phyloP scores from a whole-genome alignment of 148 eudicot species.

The Camellia lanceoleosa region DNA sequence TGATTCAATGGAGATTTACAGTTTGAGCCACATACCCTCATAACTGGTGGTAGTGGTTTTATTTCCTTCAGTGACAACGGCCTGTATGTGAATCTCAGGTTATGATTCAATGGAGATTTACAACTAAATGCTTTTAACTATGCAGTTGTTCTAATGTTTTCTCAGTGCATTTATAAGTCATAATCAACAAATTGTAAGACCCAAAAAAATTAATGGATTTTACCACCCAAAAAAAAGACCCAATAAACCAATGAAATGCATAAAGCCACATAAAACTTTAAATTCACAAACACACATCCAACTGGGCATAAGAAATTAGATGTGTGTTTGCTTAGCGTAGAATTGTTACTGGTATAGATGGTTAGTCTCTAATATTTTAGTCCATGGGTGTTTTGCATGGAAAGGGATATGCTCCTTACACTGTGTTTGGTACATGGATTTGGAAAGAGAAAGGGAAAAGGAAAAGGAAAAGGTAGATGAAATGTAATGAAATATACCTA shows the following conservation, averaged over 20 bases:
- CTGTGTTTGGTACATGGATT: too few species aligned
- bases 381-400: too few species aligned
- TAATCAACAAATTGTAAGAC: not conserved
- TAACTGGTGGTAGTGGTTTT: conserved; percentile 32
- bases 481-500: too few species aligned
- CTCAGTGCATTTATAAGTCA: not conserved
- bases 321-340: too few species aligned
- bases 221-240: not conserved
- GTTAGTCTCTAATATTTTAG: too few species aligned
- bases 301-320: too few species aligned
- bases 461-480: too few species aligned
- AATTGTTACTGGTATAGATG: too few species aligned
- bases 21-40: conserved; percentile 43
- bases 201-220: not conserved
- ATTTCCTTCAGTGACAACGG: conserved; percentile 62
- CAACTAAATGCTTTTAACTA: not conserved
- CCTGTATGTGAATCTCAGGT: conserved; percentile 42
- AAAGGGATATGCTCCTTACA: too few species aligned
- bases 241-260: not conserved
- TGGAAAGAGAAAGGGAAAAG: too few species aligned
- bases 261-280: not conserved
- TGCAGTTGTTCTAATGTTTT: conserved; percentile 2
- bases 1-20: not conserved
- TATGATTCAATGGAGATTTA: conserved; percentile 4
- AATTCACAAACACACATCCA: not conserved